These are phyloP conservation scores for Bolboschoenus planiculmis DNA, from an alignment of 176 grass and related monocot species.

Conservation along the genomic window DNA sequence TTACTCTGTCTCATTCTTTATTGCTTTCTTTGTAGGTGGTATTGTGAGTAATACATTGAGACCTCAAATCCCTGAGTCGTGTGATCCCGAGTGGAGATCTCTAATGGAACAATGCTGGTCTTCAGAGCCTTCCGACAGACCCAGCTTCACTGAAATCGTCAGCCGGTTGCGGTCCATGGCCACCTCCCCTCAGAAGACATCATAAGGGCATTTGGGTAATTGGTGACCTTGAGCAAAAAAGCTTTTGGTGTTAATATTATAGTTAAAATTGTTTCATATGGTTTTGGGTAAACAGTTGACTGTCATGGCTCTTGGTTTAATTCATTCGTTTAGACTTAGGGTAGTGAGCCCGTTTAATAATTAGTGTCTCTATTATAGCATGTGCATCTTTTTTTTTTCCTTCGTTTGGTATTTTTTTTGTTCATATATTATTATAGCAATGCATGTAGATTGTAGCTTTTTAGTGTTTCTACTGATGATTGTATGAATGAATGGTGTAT, in stretches of 20 bases:
- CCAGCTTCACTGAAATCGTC: conserved; percentile 69
- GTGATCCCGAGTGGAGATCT: conserved; percentile 80
- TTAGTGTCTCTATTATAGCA: conserved; percentile 48
- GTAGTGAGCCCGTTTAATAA: conserved; percentile 52
- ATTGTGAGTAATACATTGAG: conserved; percentile 81
- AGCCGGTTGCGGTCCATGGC: conserved; percentile 70
- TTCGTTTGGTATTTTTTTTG: background rate
- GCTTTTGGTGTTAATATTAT: conserved; percentile 23
- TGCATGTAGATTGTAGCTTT: conserved; percentile 15
- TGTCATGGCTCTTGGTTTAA: conserved; percentile 33
- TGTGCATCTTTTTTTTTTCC: conserved; percentile 21
- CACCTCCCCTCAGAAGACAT: conserved; percentile 49
- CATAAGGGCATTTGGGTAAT: conserved; percentile 27
- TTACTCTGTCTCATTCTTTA: background rate
- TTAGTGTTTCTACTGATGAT: conserved; percentile 1
- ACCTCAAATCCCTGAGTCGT: conserved; percentile 62
- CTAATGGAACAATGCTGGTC: conserved; percentile 99
- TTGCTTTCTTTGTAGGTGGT: conserved; percentile 46
- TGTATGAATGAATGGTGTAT: conserved; percentile 4
- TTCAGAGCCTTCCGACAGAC: conserved; percentile 65
- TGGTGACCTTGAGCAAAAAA: background rate
- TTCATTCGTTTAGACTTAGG: conserved; percentile 78
- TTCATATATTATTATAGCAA: conserved; percentile 17
- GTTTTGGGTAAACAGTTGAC: conserved; percentile 6
- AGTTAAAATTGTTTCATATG: conserved; percentile 21